These are phyloP conservation scores for Paspalum notatum DNA, from an alignment of 176 grass and related monocot species.

Conservation along the genomic window DNA sequence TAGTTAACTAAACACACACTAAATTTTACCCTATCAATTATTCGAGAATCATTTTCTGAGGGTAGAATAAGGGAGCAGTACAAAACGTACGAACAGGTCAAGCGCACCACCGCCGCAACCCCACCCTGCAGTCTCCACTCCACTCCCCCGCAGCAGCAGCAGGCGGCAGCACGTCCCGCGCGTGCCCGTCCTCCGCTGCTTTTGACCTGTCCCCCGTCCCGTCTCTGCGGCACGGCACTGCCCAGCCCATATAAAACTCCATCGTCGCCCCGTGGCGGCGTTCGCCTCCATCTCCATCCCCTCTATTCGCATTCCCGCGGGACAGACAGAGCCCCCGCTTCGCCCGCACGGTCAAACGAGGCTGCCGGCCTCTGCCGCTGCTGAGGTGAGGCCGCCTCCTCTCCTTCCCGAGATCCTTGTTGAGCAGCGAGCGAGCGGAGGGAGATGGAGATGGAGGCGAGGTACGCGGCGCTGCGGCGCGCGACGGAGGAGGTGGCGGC, in stretches of 20 bases:
- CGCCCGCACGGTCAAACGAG: constrained; percentile 7
- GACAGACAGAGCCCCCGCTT: neutral
- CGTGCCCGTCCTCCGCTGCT: too few relatives aligned
- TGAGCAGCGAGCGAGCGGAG: neutral
- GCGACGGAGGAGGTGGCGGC: constrained; percentile 61
- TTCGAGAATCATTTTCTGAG: too few relatives aligned
- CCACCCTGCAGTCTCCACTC: too few relatives aligned
- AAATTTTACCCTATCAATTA: too few relatives aligned
- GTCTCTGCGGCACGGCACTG: too few relatives aligned
- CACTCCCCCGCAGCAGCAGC: too few relatives aligned
- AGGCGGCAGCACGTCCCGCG: too few relatives aligned
- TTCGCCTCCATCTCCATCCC: neutral
- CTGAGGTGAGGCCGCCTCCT: neutral
- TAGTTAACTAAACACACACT: too few relatives aligned
- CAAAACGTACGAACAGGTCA: too few relatives aligned
- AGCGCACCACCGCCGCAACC: too few relatives aligned
- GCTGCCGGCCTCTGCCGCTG: neutral
- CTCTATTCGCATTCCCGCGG: neutral
- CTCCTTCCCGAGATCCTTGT: neutral
- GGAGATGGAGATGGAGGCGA: constrained; percentile 48
- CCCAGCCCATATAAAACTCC: neutral
- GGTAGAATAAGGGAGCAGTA: too few relatives aligned
- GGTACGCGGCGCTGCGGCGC: constrained; percentile 61
- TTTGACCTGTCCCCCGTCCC: too few relatives aligned
- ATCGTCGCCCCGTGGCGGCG: neutral